Evolutionary conservation across 495 filamentous ascomycete genomes (phyloP).

Genomic region (Letharia columbiana): DNA sequence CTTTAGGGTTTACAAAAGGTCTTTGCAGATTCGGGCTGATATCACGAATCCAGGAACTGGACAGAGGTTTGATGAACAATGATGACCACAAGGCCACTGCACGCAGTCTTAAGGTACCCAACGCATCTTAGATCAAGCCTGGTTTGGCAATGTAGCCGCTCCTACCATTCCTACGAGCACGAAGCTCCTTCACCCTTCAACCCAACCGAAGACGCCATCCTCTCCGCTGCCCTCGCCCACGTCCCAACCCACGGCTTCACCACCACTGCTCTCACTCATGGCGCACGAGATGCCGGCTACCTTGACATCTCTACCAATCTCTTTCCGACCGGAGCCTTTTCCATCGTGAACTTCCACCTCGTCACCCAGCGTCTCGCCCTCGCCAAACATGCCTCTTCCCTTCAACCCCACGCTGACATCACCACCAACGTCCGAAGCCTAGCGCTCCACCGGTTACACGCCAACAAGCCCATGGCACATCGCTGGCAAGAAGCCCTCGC

Average conservation of each 20-base stretch:
- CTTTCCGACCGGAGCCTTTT: conserved; percentile 69
- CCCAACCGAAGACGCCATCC: conserved; percentile 64
- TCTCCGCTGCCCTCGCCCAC: conserved; percentile 67
- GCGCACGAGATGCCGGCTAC: conserved; percentile 74
- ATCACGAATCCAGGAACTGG: neutral
- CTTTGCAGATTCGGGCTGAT: too few relatives aligned
- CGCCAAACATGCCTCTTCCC: conserved; percentile 34
- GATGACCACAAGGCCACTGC: neutral
- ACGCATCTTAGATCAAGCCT: neutral
- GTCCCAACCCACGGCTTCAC: conserved; percentile 82
- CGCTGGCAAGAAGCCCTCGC: conserved; percentile 89
- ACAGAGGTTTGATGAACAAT: neutral
- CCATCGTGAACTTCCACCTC: conserved; percentile 75
- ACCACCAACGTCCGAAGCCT: conserved; percentile 54
- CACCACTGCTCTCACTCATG: conserved; percentile 55
- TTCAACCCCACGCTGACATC: conserved; percentile 25
- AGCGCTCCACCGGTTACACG: conserved; percentile 61
- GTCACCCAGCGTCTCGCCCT: conserved; percentile 55
- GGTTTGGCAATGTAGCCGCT: conserved; percentile 23
- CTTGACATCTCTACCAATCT: conserved; percentile 78
- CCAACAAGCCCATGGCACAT: conserved; percentile 59
- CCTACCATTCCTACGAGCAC: conserved; percentile 69
- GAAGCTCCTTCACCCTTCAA: conserved; percentile 56
- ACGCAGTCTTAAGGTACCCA: conserved; percentile 4
- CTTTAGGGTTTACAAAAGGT: neutral